Evolutionary conservation across 192 early-diverging fungal species (phyloP).

Genomic region (Gonapodya prolifera): DNA sequence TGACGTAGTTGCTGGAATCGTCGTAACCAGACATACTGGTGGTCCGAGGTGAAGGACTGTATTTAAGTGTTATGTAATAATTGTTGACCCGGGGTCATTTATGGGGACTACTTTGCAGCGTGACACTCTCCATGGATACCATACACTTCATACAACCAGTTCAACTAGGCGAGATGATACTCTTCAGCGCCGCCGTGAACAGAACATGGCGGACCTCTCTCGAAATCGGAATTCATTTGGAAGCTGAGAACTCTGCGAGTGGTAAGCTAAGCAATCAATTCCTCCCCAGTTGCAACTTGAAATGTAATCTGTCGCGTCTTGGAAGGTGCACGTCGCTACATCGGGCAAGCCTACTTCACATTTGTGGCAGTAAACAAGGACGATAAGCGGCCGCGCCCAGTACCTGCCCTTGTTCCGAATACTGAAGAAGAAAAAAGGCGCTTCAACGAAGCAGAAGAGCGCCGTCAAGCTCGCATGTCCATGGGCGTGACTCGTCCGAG

Average conservation of each 20-base stretch:
- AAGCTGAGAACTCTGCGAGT: not conserved
- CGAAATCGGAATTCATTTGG: not conserved
- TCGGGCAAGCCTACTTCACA: not conserved
- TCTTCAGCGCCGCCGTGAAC: not conserved
- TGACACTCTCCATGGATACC: not conserved
- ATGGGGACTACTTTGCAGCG: not conserved
- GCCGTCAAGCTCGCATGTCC: not conserved
- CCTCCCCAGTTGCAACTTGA: too few relatives aligned
- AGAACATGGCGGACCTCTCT: not conserved
- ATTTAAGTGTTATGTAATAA: not conserved
- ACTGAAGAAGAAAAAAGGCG: not conserved
- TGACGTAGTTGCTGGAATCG: not conserved
- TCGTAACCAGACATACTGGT: not conserved
- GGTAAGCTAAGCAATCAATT: too few relatives aligned
- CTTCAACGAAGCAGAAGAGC: not conserved
- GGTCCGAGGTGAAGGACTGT: not conserved
- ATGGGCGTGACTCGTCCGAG: not conserved
- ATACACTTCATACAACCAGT: not conserved
- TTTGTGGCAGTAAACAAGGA: not conserved
- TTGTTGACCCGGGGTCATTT: not conserved
- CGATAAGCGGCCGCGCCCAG: not conserved
- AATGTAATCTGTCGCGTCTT: too few relatives aligned
- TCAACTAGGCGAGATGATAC: not conserved
- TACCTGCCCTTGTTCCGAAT: not conserved
- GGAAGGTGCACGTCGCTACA: not conserved